These are phyloP conservation scores for Hanseniaspora mollemarum DNA, from an alignment of 805 yeast species.

Conservation along the genomic window DNA sequence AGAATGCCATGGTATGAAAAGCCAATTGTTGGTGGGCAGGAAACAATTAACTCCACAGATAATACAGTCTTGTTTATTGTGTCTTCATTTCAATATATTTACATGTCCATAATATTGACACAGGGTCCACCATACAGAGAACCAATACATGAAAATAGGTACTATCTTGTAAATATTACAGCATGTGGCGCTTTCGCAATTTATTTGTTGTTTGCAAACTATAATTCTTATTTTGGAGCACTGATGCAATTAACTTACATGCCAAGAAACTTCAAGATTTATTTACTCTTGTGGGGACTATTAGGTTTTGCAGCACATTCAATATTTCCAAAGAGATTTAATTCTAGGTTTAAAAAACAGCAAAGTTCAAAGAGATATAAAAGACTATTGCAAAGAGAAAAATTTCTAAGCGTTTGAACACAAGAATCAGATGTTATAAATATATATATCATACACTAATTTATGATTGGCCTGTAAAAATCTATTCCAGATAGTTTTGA, in stretches of 20 bases:
- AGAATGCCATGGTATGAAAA: conserved; percentile 60
- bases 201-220: conserved; percentile 46
- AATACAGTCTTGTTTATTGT: conserved; percentile 74
- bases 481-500: background rate
- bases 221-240: conserved; percentile 38
- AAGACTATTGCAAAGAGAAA: conserved; percentile 21
- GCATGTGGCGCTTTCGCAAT: conserved; percentile 37
- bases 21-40: conserved; percentile 74
- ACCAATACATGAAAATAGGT: conserved; percentile 52
- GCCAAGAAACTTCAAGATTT: conserved; percentile 38
- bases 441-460: too few relatives aligned
- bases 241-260: conserved; percentile 67
- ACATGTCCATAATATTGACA: conserved; percentile 71
- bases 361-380: conserved; percentile 33
- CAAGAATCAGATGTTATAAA: background rate
- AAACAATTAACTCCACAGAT: conserved; percentile 73
- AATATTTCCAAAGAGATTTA: conserved; percentile 29
- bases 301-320: conserved; percentile 38
- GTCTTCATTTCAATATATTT: conserved; percentile 80
- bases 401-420: conserved; percentile 12
- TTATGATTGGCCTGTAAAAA: background rate
- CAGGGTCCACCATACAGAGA: conserved; percentile 91
- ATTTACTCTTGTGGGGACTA: conserved; percentile 38
- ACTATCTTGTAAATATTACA: conserved; percentile 55
- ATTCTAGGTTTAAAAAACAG: conserved; percentile 29